phyloP scores from a whole-genome alignment of 1,139 yeast species.

The Magnusiomyces clavatus region DNA sequence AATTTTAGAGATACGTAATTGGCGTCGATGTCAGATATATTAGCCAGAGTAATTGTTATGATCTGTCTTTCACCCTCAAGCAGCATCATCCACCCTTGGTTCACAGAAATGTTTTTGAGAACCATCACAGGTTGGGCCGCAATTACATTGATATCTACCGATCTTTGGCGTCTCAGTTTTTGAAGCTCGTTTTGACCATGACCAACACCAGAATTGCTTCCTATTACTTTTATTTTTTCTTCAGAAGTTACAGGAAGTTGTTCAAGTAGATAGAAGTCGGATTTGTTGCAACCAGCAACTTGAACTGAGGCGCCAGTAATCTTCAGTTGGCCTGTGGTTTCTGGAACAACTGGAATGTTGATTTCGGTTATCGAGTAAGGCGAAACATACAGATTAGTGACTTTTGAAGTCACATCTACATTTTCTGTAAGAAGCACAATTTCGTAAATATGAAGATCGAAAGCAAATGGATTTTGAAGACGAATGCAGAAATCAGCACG shows the following conservation, averaged over 20 bases:
- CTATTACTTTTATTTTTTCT: slow-evolving; percentile 27
- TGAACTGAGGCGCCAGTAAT: slow-evolving; percentile 42
- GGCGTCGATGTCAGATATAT: slow-evolving; percentile 42
- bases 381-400: slow-evolving; percentile 30
- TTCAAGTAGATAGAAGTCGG: slow-evolving; percentile 31
- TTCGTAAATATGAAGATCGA: slow-evolving; percentile 57
- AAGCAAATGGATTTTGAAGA: slow-evolving; percentile 75
- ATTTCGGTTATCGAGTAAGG: slow-evolving; percentile 38
- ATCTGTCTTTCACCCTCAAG: slow-evolving; percentile 63
- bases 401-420: slow-evolving; percentile 20
- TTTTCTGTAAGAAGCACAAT: slow-evolving; percentile 29
- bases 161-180: slow-evolving; percentile 14
- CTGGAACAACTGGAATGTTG: slow-evolving; percentile 40
- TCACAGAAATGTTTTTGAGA: slow-evolving; percentile 45
- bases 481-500: slow-evolving; percentile 38
- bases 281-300: slow-evolving; percentile 39
- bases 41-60: slow-evolving; percentile 48
- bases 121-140: slow-evolving; percentile 59
- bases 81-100: slow-evolving; percentile 67
- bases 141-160: slow-evolving; percentile 38
- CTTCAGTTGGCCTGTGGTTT: slow-evolving; percentile 35
- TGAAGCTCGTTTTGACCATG: slow-evolving; percentile 7
- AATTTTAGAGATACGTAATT: slow-evolving; percentile 46
- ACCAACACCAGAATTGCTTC: slow-evolving; percentile 21
- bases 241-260: slow-evolving; percentile 13